These are phyloP conservation scores for Lasiosphaeria hispida DNA, from an alignment of 495 filamentous ascomycete genomes.

Conservation along the genomic window DNA sequence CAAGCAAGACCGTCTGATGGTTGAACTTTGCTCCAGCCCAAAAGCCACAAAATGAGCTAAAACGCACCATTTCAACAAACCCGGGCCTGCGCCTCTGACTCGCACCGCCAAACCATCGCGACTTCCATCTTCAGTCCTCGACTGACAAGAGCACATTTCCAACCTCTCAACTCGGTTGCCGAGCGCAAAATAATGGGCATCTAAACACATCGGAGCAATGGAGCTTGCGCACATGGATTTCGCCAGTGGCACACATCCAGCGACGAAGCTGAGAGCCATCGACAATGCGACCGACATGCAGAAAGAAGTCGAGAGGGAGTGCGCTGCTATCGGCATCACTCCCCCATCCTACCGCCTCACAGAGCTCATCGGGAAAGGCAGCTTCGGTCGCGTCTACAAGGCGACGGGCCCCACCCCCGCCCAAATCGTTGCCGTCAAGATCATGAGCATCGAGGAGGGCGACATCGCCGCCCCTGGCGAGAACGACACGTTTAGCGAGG, in stretches of 20 bases:
- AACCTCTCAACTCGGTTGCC: too few species aligned
- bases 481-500: constrained; percentile 8
- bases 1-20: too few species aligned
- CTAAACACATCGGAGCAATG: not conserved
- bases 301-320: constrained; percentile 1
- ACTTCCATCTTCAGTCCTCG: too few species aligned
- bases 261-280: constrained; percentile 8
- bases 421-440: constrained; percentile 11
- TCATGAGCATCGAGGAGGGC: constrained; percentile 14
- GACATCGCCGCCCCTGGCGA: not conserved
- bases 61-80: too few species aligned
- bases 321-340: not conserved
- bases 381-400: constrained; percentile 17
- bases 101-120: too few species aligned
- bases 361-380: constrained; percentile 15
- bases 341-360: constrained; percentile 5
- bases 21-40: too few species aligned
- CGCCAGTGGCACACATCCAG: not conserved
- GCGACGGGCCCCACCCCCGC: not conserved
- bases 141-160: too few species aligned
- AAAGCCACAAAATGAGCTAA: too few species aligned
- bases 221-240: constrained; percentile 1
- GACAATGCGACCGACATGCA: constrained; percentile 4
- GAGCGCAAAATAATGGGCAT: too few species aligned
- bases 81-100: too few species aligned